Evolutionary conservation across 306 rosid species (phyloP).

Genomic region (Fagus crenata): DNA sequence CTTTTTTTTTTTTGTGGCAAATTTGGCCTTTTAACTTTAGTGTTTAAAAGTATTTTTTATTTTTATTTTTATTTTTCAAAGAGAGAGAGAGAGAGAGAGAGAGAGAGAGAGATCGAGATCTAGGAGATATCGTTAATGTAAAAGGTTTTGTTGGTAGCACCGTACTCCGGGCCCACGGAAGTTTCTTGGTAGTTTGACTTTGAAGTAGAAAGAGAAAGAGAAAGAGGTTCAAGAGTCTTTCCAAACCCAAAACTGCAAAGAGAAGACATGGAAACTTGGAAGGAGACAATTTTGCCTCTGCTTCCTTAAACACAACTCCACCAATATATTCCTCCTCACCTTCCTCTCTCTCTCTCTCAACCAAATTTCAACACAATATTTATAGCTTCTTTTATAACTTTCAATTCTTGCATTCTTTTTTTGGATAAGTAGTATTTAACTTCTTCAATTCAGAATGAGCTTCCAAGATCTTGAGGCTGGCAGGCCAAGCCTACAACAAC

Average conservation of each 20-base stretch:
- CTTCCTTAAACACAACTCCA: no score
- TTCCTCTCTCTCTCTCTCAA: no score
- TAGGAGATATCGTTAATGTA: no score
- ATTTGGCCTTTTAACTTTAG: no score
- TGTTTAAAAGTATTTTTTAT: no score
- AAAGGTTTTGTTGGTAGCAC: not conserved
- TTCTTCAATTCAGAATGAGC: conserved; percentile 21
- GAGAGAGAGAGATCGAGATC: no score
- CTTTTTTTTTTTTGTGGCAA: no score
- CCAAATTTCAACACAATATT: not conserved
- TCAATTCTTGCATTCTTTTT: not conserved
- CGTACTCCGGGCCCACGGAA: not conserved
- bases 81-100: no score
- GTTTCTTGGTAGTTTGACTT: not conserved
- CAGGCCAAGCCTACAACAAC: not conserved
- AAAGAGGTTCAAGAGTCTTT: no score
- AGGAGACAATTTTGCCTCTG: not conserved
- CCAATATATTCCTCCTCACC: no score
- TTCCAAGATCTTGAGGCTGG: conserved; percentile 39
- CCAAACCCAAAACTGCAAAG: not conserved
- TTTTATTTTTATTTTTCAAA: no score
- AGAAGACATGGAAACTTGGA: not conserved
- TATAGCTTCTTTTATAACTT: not conserved
- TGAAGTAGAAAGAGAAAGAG: not conserved
- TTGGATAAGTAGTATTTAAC: not conserved